Evolutionary conservation across 768 basidiomycete genomes (phyloP).

Genomic region (Kwoniella newhampshirensis): DNA sequence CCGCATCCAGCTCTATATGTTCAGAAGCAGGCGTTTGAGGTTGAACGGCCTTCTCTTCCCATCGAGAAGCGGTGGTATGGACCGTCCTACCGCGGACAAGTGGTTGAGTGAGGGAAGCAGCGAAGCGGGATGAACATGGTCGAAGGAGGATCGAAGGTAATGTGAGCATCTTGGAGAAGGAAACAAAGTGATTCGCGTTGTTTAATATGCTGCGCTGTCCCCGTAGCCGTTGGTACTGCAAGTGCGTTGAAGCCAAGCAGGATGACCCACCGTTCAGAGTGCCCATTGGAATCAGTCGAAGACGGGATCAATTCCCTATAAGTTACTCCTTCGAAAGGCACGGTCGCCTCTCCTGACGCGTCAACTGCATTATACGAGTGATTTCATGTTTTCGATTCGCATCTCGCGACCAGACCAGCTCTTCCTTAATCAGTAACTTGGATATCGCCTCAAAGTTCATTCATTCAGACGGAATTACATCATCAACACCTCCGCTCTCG

Average conservation of each 20-base stretch:
- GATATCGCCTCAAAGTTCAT: background rate
- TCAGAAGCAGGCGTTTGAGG: conserved; percentile 41
- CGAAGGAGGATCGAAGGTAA: conserved; percentile 5
- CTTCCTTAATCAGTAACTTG: too few species aligned
- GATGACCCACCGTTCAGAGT: too few species aligned
- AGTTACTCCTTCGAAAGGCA: too few species aligned
- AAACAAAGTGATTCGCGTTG: too few species aligned
- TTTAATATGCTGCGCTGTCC: too few species aligned
- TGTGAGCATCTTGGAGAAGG: background rate
- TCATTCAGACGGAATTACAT: background rate
- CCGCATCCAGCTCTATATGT: conserved; percentile 38
- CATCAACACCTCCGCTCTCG: background rate
- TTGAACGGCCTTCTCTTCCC: conserved; percentile 27
- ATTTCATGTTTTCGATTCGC: conserved; percentile 12
- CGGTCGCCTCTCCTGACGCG: conserved; percentile 7
- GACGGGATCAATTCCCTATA: conserved; percentile 18
- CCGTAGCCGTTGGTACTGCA: too few species aligned
- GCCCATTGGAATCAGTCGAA: too few species aligned
- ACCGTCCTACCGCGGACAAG: conserved; percentile 2
- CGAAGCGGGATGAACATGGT: conserved; percentile 34
- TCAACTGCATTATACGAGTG: background rate
- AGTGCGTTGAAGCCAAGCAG: too few species aligned
- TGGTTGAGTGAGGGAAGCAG: conserved; percentile 17
- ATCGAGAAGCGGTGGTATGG: conserved; percentile 8
- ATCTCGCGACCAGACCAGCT: conserved; percentile 10